Conservation (phyloP, 768 basidiomycete species). For the Auricularia sp. region DNA sequence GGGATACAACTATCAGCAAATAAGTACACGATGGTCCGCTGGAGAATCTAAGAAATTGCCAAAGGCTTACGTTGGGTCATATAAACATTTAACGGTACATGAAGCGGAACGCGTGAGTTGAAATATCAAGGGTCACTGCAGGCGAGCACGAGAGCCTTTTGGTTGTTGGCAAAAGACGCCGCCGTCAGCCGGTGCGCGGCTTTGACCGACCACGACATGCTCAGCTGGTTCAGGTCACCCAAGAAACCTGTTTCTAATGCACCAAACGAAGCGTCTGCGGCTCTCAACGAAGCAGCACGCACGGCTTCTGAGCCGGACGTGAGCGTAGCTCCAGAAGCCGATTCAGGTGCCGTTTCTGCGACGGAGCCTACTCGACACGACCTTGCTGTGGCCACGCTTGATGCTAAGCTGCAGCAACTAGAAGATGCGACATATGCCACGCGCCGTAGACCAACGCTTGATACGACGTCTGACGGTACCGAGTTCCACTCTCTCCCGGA, state of each 20-base stretch:
- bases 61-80: too few species aligned
- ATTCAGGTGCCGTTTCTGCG: background rate
- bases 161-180: background rate
- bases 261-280: background rate
- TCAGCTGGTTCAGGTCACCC: background rate
- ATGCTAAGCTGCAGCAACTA: background rate
- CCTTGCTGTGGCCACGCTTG: background rate
- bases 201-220: background rate
- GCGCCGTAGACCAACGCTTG: background rate
- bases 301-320: background rate
- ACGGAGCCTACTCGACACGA: background rate
- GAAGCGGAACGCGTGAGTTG: too few species aligned
- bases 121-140: too few species aligned
- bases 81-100: too few species aligned
- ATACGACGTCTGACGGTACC: background rate
- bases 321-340: background rate
- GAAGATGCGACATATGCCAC: background rate
- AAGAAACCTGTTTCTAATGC: background rate
- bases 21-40: too few species aligned
- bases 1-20: too few species aligned
- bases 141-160: too few species aligned
- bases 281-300: background rate
- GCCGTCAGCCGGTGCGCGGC: background rate
- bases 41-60: too few species aligned
- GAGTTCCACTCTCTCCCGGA: background rate